phyloP scores from a whole-genome alignment of 352 stramenopile genomes.

The Phytophthora melonis region DNA sequence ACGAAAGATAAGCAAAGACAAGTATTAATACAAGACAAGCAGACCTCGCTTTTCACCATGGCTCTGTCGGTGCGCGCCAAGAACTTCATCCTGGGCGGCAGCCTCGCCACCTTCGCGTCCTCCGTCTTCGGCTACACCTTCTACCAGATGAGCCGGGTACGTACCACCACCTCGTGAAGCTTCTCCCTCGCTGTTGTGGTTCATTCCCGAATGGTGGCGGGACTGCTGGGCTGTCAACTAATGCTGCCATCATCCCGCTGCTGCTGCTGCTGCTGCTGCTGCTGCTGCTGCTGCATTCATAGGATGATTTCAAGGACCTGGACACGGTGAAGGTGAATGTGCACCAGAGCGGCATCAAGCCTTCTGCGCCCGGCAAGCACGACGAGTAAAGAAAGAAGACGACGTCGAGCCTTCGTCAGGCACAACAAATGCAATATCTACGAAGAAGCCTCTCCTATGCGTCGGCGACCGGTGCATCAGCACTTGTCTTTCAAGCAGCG shows the following conservation, averaged over 20 bases:
- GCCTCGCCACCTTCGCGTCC: conserved; percentile 69
- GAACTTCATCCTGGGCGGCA: conserved; percentile 78
- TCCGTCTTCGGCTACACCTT: conserved; percentile 84
- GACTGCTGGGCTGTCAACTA: background rate
- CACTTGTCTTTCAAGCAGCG: background rate
- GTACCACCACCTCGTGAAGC: background rate
- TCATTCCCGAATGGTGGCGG: background rate
- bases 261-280: background rate
- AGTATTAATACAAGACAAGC: background rate
- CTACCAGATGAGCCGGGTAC: conserved; percentile 85
- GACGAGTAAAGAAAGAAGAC: conserved; percentile 27
- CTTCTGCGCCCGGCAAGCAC: conserved; percentile 64
- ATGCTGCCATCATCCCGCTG: background rate
- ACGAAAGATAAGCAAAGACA: background rate
- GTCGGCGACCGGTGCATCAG: background rate
- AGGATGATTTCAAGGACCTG: conserved; percentile 88
- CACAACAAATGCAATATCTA: background rate
- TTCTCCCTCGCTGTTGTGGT: conserved; percentile 2
- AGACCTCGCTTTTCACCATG: conserved; percentile 38
- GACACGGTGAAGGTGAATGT: conserved; percentile 86
- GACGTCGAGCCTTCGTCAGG: background rate
- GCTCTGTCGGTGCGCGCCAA: conserved; percentile 74
- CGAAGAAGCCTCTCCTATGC: background rate
- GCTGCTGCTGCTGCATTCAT: conserved; percentile 2
- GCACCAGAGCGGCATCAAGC: conserved; percentile 82